A percentile compares a stretch with the other conserved stretches of the same genome.
These are phyloP conservation scores for Dimargaris xerosporica DNA, from an alignment of 192 early-diverging fungal genomes.

Conservation along the genomic window DNA sequence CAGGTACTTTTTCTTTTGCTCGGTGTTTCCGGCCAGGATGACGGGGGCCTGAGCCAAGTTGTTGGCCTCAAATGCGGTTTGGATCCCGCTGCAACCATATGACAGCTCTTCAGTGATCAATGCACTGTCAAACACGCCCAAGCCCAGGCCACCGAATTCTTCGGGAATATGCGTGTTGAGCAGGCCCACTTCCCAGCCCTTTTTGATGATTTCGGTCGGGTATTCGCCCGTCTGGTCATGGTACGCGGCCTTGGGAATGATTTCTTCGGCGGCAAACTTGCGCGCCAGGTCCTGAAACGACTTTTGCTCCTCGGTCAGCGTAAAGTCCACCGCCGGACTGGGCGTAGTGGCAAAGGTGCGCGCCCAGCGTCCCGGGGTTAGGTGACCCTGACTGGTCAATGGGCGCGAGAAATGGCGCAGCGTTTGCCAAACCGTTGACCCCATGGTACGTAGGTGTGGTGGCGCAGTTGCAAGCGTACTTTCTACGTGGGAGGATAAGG, in stretches of 20 bases:
- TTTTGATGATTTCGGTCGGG: constrained; percentile 64
- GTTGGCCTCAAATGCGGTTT: constrained; percentile 97
- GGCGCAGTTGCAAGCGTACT: too few relatives aligned
- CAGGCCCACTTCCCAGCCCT: constrained; percentile 87
- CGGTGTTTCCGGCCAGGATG: constrained; percentile 72
- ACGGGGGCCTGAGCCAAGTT: constrained; percentile 81
- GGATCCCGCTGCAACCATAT: constrained; percentile 87
- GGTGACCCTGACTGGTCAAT: too few relatives aligned
- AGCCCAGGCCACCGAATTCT: constrained; percentile 72
- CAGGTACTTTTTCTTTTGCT: constrained; percentile 91
- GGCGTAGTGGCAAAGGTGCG: constrained; percentile 8
- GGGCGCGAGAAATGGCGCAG: too few relatives aligned
- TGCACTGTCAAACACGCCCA: constrained; percentile 75
- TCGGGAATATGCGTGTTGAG: constrained; percentile 81
- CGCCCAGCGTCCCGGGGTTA: too few relatives aligned
- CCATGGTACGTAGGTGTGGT: too few relatives aligned
- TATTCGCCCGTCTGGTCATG: constrained; percentile 91
- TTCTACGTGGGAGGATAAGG: too few relatives aligned
- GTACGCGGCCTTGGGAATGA: constrained; percentile 81
- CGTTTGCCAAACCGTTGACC: too few relatives aligned
- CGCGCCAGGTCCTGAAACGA: constrained; percentile 78
- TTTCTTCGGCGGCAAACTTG: constrained; percentile 77
- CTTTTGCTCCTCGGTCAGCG: constrained; percentile 66
- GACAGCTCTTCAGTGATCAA: constrained; percentile 85
- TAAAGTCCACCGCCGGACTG: constrained; percentile 47